phyloP scores from a whole-genome alignment of 306 rosid genomes.

The Mucuna pruriens region DNA sequence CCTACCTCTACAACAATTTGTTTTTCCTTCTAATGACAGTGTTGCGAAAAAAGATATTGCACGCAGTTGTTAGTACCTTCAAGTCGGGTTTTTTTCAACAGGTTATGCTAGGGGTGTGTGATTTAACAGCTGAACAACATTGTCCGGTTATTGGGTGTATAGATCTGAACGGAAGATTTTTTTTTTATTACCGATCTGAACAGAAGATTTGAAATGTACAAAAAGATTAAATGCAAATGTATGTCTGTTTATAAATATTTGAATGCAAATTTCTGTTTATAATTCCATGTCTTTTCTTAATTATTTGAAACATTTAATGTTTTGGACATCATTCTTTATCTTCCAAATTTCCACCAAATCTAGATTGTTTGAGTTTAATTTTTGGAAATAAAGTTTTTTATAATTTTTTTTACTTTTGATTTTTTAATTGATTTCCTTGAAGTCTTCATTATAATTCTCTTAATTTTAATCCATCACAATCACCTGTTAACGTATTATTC shows the following conservation, averaged over 20 bases:
- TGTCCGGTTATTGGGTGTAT: slow-evolving; percentile 24
- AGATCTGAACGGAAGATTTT: slow-evolving; percentile 33
- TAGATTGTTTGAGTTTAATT: no score
- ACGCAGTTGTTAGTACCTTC: slow-evolving; percentile 27
- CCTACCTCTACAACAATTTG: slow-evolving; percentile 16
- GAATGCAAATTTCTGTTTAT: background rate
- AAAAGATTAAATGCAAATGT: slow-evolving; percentile 36
- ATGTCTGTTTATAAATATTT: slow-evolving; percentile 27
- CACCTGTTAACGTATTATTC: no score
- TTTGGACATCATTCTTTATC: no score
- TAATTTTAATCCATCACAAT: no score
- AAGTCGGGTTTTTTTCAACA: slow-evolving; percentile 29
- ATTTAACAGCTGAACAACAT: slow-evolving; percentile 29
- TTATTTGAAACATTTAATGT: background rate
- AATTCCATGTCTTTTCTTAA: background rate
- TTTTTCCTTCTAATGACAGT: slow-evolving; percentile 3
- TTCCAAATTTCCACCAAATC: background rate
- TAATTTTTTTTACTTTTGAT: no score
- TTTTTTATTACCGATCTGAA: no score
- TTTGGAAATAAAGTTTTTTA: no score
- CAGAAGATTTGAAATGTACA: slow-evolving; percentile 44
- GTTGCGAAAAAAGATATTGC: slow-evolving; percentile 31
- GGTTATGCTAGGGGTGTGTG: slow-evolving; percentile 28
- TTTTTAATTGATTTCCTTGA: no score
- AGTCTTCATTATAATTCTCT: no score